Evolutionary conservation across 345 rosid genomes (phyloP), one percentile per base, ranked within the genome.

Genomic region (Aethionema arabicum): DNA sequence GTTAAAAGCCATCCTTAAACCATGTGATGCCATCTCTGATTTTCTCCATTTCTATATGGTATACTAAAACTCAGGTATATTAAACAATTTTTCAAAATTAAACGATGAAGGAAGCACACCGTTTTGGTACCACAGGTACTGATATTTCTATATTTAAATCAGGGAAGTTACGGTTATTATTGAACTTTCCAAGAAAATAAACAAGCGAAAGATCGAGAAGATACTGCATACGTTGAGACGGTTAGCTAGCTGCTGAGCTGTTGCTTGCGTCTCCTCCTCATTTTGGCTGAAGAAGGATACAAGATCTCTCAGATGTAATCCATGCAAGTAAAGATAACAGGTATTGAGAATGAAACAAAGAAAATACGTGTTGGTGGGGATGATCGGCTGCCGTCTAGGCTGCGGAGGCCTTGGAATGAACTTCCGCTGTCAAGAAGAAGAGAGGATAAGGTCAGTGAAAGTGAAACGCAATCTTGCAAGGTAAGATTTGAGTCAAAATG

Each of bases 351-450:
- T 36, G 12, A 63, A 65, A 4, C 9, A 30, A 38, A 3, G 11
- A 0, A 21, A 8, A 62, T 56, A 70, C 69, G 54, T 35, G 59
- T 42, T 50, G 14, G 40, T 7, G 0, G 47, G 47, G 12, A 5
- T 11, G 49, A 64, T 63, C 75, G 60, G 59, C 4, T 46, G 69
- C 39, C 0, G 45, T 31, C 52, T 41, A 43, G 65, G 56, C 48
- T 7, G 21, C 13, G 65, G 70, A 14, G 30, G 42, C 51, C 37
- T 43, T 30, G 75, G 75, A 41, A 11, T 29, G 41, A 64, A 70
- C 32, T 54, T 64, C 59, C 75, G 65, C 75, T 70, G 75, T 14
- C 10, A 40, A 63, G 48, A 56, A 21, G 33, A 32, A 35, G 35
- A 69, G 12, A 3, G 6, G 51, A 46, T 7, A 41, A 40, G 15